phyloP scores from a whole-genome alignment of 176 grass and related monocot species.

The Hyparrhenia diplandra region DNA sequence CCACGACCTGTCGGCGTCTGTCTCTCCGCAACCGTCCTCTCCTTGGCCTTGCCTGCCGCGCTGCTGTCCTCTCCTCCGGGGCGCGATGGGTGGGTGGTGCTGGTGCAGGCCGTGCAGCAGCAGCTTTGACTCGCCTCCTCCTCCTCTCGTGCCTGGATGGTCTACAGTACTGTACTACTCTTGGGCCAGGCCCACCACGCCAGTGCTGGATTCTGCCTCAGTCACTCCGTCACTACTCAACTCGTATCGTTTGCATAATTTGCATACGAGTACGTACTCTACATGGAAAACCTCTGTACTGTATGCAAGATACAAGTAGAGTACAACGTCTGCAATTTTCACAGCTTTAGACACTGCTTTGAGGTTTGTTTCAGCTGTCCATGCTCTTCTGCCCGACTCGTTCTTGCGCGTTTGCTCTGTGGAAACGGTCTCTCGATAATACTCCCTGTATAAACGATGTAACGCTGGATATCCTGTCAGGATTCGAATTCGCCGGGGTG shows the following conservation, averaged over 20 bases:
- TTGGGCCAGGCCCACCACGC: neutral
- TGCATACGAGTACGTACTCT: no score
- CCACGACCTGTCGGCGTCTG: conserved; percentile 28
- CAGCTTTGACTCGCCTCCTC: neutral
- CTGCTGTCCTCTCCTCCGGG: no score
- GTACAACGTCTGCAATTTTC: no score
- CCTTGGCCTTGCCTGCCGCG: neutral
- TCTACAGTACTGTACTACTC: no score
- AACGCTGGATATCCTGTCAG: neutral
- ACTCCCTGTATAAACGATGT: neutral
- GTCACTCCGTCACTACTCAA: neutral
- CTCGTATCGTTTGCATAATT: no score
- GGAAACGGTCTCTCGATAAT: neutral
- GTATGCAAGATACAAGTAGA: no score
- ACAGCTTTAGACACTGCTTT: neutral
- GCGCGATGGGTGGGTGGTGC: neutral
- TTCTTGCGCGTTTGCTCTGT: no score
- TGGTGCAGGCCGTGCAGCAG: neutral
- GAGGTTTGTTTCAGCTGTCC: neutral
- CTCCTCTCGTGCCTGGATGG: neutral
- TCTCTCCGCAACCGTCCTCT: neutral
- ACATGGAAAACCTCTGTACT: no score
- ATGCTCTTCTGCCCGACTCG: neutral
- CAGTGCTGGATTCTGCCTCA: neutral
- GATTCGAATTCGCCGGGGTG: neutral